Evolutionary conservation across 805 yeast genomes (phyloP), one percentile per base, ranked within the genome.

Genomic region (Candida morakotiae): DNA sequence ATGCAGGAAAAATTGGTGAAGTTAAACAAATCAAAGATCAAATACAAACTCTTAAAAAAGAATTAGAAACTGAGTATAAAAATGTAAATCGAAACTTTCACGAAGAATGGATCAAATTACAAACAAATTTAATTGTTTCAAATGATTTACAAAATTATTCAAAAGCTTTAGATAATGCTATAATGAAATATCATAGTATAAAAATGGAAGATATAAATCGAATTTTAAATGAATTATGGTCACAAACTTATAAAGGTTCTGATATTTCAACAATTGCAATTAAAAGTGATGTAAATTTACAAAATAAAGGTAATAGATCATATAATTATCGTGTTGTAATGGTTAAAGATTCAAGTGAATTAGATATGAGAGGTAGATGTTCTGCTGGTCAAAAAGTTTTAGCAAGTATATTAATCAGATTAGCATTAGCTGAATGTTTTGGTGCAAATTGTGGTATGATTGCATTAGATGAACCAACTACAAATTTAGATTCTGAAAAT

Each of bases 311-410:
- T 3, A 75, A 77, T 28, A 66, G 94, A 40, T 77, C 93, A 1
- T 91, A 89, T 57, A 89, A 91, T 55, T 91, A 91, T 53, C 69
- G 97, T 26, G 97, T 93, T 14, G 95, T 89, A 16, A 93, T 93
- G 98, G 80, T 81, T 41, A 93, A 93, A 56, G 87, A 84, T 51
- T 91, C 85, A 41, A 84, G 81, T 1, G 98, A 93, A 57, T 65
- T 93, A 33, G 99, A 93, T 55, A 93, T 93, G 99, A 75, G 99
- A 44, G 99, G 98, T 0, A 67, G 98, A 40, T 93, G 99, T 57
- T 87, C 96, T 1, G 98, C 98, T 0, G 99, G 99, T 0, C 99
- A 93, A 59, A 87, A 88, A 52, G 97, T 93, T 4, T 62, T 93
- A 31, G 96, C 98, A 0, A 83, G 94, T 27, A 89, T 93, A 33